Evolutionary conservation across 2,329 filamentous ascomycete genomes (phyloP).

Genomic region (Dothideomycetidae sp.): DNA sequence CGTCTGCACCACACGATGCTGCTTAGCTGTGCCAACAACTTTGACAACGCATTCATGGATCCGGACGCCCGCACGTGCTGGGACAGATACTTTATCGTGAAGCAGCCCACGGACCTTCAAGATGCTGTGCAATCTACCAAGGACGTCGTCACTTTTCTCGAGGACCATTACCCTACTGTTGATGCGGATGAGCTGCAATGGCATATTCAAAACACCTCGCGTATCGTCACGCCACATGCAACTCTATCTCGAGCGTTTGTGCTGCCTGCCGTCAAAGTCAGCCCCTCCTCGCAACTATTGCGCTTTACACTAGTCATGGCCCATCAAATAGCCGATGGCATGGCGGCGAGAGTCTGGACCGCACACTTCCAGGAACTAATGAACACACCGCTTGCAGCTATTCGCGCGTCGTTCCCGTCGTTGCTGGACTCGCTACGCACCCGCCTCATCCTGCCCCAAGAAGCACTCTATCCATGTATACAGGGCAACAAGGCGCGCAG

Average conservation of each 20-base stretch:
- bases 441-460: slow-evolving; percentile 30
- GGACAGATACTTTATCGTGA: slow-evolving; percentile 24
- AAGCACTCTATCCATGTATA: slow-evolving; percentile 31
- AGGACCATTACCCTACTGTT: slow-evolving; percentile 21
- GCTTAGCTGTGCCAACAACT: slow-evolving; percentile 20
- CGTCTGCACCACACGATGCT: slow-evolving; percentile 12
- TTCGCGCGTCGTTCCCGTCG: slow-evolving; percentile 15
- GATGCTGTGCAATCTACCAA: slow-evolving; percentile 22
- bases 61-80: slow-evolving; percentile 7
- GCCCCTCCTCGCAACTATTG: slow-evolving; percentile 12
- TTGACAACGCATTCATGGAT: slow-evolving; percentile 14
- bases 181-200: slow-evolving; percentile 24
- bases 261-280: slow-evolving; percentile 19
- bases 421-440: slow-evolving; percentile 16
- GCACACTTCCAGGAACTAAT: slow-evolving; percentile 27
- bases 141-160: slow-evolving; percentile 25
- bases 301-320: slow-evolving; percentile 28
- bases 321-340: slow-evolving; percentile 33
- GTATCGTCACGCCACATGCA: slow-evolving; percentile 25
- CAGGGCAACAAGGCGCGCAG: slow-evolving; percentile 25
- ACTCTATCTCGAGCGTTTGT: slow-evolving; percentile 29
- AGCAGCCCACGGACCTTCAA: slow-evolving; percentile 17
- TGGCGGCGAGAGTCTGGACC: slow-evolving; percentile 30
- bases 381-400: slow-evolving; percentile 18
- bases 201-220: slow-evolving; percentile 28